phyloP scores from a whole-genome alignment of 1,139 yeast genomes.

The Entelexis sorbosivorans region DNA sequence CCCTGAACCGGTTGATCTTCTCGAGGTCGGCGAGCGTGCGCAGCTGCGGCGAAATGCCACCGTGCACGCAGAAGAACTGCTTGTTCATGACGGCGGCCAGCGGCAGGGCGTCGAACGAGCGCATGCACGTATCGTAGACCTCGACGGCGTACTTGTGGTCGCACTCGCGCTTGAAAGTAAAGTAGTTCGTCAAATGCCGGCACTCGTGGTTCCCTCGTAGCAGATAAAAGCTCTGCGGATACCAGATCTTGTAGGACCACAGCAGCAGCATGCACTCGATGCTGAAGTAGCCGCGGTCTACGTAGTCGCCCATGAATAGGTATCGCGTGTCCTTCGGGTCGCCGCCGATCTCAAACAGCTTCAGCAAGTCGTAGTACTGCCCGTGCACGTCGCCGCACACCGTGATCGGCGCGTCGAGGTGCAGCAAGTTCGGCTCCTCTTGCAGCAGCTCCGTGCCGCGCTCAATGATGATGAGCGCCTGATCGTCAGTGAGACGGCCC shows the following conservation, averaged over 20 bases:
- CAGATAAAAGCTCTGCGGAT: conserved; percentile 68
- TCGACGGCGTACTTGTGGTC: conserved; percentile 62
- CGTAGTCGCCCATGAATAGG: conserved; percentile 87
- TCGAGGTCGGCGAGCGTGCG: conserved; percentile 59
- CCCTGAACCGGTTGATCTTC: conserved; percentile 66
- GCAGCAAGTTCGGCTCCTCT: conserved; percentile 66
- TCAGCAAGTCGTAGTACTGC: conserved; percentile 82
- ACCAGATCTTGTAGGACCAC: conserved; percentile 69
- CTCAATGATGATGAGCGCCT: conserved; percentile 55
- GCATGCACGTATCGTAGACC: conserved; percentile 65
- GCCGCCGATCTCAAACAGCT: conserved; percentile 90
- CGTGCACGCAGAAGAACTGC: conserved; percentile 94
- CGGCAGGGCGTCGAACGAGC: conserved; percentile 79
- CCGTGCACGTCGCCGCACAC: conserved; percentile 97
- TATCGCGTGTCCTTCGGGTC: conserved; percentile 68
- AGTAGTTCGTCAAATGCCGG: conserved; percentile 83
- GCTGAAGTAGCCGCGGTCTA: conserved; percentile 88
- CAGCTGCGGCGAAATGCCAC: conserved; percentile 88
- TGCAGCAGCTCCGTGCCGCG: conserved; percentile 59
- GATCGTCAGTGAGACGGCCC: conserved; percentile 66
- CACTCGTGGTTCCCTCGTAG: conserved; percentile 95
- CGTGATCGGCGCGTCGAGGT: conserved; percentile 86
- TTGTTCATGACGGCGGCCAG: conserved; percentile 89
- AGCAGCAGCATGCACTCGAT: conserved; percentile 76
- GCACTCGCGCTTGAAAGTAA: conserved; percentile 87